Conservation (phyloP, 176 grass and related monocot species). For the Oryza longistaminata region DNA sequence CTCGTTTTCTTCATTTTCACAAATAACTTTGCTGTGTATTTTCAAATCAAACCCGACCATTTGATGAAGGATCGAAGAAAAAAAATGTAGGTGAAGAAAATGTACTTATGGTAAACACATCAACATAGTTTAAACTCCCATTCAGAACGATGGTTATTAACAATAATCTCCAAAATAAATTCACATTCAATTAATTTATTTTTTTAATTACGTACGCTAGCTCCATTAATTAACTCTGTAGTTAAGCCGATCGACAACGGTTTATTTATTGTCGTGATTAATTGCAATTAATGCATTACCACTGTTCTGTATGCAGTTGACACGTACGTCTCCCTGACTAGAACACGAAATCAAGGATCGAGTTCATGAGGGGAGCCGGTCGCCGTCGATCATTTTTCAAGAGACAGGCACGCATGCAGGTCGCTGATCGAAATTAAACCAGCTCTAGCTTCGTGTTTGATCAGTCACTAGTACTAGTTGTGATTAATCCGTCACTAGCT, state of each 20-base stretch:
- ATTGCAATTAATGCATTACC: not conserved
- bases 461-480: not conserved
- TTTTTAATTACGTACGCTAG: too few species aligned
- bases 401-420: too few species aligned
- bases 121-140: not conserved
- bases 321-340: not conserved
- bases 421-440: not conserved
- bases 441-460: not conserved
- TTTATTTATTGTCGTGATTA: not conserved
- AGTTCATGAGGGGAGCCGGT: too few species aligned
- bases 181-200: too few species aligned
- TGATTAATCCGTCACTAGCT: not conserved
- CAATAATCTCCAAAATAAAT: too few species aligned
- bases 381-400: not conserved
- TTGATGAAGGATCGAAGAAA: not conserved
- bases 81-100: not conserved
- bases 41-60: not conserved
- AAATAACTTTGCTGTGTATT: not conserved
- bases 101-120: not conserved
- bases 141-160: not conserved
- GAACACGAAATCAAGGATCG: not conserved
- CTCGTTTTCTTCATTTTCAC: not conserved
- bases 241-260: not conserved
- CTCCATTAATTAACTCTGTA: not conserved
- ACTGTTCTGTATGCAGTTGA: not conserved